Conservation (phyloP, 352 stramenopile genomes). For the Globisporangium orthogonon region DNA sequence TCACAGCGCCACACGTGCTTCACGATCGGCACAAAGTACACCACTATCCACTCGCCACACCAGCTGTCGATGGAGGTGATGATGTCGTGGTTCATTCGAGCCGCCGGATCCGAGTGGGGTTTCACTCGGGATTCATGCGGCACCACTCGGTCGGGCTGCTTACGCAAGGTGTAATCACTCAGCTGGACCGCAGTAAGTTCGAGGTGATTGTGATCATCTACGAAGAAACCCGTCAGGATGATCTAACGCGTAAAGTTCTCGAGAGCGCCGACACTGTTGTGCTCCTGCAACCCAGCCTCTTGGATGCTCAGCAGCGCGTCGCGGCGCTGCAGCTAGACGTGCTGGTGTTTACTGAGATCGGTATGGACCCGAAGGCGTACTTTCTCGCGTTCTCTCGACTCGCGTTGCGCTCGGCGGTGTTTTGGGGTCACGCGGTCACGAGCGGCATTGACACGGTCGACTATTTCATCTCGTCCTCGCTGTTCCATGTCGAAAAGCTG, state of each 20-base stretch:
- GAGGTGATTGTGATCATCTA: slow-evolving; percentile 24
- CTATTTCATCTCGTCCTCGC: slow-evolving; percentile 51
- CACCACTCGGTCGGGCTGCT: slow-evolving; percentile 55
- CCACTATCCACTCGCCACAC: neutral
- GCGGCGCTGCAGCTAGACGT: slow-evolving; percentile 40
- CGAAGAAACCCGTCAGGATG: slow-evolving; percentile 11
- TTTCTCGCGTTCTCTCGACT: slow-evolving; percentile 51
- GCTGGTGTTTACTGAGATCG: slow-evolving; percentile 58
- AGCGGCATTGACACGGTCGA: slow-evolving; percentile 45
- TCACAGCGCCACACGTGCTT: slow-evolving; percentile 21
- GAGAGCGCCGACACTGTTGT: slow-evolving; percentile 5
- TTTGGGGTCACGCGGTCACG: slow-evolving; percentile 62
- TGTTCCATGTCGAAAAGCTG: slow-evolving; percentile 23
- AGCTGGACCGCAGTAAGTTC: slow-evolving; percentile 16
- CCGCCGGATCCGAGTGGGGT: slow-evolving; percentile 27
- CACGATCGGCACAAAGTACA: slow-evolving; percentile 6
- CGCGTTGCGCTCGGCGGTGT: slow-evolving; percentile 32
- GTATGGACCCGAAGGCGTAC: slow-evolving; percentile 46
- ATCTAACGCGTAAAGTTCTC: slow-evolving; percentile 13
- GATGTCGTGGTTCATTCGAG: neutral
- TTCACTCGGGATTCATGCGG: slow-evolving; percentile 43
- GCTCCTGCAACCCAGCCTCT: slow-evolving; percentile 16
- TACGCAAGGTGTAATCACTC: slow-evolving; percentile 31
- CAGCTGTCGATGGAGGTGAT: neutral
- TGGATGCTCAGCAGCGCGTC: slow-evolving; percentile 20